Percentiles rank a stretch among this genome's conserved stretches.
Evolutionary conservation across 441 rosid genomes (phyloP).

Genomic region (Kokia cookei): DNA sequence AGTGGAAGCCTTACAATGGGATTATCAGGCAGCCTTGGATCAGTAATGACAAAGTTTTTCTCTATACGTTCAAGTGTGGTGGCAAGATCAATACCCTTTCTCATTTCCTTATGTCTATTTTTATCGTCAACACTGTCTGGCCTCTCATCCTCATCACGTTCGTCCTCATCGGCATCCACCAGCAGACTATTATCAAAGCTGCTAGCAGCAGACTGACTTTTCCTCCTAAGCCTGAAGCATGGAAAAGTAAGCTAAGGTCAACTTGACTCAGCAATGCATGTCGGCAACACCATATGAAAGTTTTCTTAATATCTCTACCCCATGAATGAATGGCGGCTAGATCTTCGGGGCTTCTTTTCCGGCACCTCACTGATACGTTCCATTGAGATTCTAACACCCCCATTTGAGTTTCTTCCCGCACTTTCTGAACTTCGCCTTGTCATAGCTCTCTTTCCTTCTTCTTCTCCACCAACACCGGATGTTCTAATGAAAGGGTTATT

Average conservation of each 20-base stretch:
- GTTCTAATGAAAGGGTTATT: constrained; percentile 44
- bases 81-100: constrained; percentile 97
- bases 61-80: constrained; percentile 98
- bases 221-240: constrained; percentile 45
- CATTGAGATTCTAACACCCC: constrained; percentile 54
- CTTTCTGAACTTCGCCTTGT: constrained; percentile 59
- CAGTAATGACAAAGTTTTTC: constrained; percentile 96
- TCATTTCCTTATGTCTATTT: constrained; percentile 90
- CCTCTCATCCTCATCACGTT: constrained; percentile 42
- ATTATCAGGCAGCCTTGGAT: constrained; percentile 97
- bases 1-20: constrained; percentile 71
- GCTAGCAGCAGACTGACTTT: constrained; percentile 33
- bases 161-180: constrained; percentile 35
- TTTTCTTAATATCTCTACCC: constrained; percentile 29
- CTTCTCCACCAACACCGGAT: constrained; percentile 41
- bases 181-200: constrained; percentile 33
- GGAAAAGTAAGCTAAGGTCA: neutral
- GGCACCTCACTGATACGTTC: constrained; percentile 73
- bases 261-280: neutral
- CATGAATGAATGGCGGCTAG: constrained; percentile 73
- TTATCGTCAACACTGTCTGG: constrained; percentile 70
- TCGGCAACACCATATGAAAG: neutral
- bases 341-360: constrained; percentile 59
- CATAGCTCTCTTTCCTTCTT: constrained; percentile 25
- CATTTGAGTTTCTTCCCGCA: constrained; percentile 39